Evolutionary conservation across 192 early-diverging fungal species (phyloP).

Genomic region (Neocallimastix lanati): DNA sequence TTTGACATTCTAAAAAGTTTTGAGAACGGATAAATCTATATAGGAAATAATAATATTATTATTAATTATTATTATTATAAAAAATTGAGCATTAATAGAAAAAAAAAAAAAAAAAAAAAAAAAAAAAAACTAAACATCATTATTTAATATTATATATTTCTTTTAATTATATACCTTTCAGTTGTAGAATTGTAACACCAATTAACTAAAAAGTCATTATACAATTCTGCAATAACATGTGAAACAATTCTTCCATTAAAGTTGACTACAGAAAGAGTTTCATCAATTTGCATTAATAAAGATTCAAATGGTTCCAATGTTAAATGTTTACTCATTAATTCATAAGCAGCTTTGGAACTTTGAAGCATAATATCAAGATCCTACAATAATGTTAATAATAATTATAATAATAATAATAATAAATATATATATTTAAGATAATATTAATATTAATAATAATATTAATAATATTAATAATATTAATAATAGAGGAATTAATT

Average conservation of each 20-base stretch:
- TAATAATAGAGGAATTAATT: not conserved
- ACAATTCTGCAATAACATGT: not conserved
- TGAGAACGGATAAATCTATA: not conserved
- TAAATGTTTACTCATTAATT: conserved; percentile 13
- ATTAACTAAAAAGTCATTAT: not conserved
- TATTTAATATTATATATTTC: too few species aligned
- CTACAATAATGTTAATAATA: not conserved
- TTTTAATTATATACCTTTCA: too few species aligned
- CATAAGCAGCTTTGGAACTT: conserved; percentile 11
- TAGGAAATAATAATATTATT: too few species aligned
- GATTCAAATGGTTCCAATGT: conserved; percentile 21
- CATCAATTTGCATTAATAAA: conserved; percentile 21
- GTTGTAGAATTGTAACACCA: not conserved
- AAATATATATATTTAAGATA: not conserved
- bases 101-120: too few species aligned
- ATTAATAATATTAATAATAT: not conserved
- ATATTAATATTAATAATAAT: not conserved
- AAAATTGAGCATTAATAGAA: too few species aligned
- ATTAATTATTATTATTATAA: too few species aligned
- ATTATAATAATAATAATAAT: not conserved
- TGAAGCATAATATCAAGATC: conserved; percentile 23
- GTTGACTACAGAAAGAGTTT: not conserved
- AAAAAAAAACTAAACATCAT: too few species aligned
- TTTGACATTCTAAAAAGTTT: not conserved
- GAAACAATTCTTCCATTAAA: not conserved